Evolutionary conservation across 495 filamentous ascomycete species (phyloP).

Genomic region (Podospora tetraspora): DNA sequence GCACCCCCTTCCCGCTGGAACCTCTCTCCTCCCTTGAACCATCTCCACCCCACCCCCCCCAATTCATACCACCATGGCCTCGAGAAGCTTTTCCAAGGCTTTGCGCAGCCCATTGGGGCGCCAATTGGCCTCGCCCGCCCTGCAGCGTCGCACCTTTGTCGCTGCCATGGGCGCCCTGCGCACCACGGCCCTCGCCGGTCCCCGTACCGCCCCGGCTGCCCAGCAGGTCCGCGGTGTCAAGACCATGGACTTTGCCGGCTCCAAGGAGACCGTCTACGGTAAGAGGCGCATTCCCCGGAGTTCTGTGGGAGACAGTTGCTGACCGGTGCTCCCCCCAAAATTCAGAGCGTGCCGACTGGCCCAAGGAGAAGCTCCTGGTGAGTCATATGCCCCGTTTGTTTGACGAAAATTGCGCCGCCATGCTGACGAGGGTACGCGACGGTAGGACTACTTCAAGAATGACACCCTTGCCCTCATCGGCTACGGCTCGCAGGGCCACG

Average conservation of each 20-base stretch:
- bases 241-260: constrained; percentile 91
- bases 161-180: constrained; percentile 57
- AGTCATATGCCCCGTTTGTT: constrained; percentile 33
- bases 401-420: background rate
- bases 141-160: constrained; percentile 66
- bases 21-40: constrained; percentile 19
- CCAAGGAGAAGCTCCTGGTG: constrained; percentile 90
- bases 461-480: constrained; percentile 98
- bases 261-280: constrained; percentile 90
- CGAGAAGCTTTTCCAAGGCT: constrained; percentile 74
- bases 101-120: constrained; percentile 68
- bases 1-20: constrained; percentile 19
- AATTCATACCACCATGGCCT: constrained; percentile 65
- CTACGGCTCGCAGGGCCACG: constrained; percentile 97
- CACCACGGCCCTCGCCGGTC: constrained; percentile 48
- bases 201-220: constrained; percentile 42
- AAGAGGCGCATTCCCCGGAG: constrained; percentile 32
- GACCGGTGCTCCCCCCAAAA: background rate
- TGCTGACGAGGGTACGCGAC: background rate
- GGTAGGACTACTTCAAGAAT: constrained; percentile 96
- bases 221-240: constrained; percentile 74
- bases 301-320: background rate
- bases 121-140: constrained; percentile 60
- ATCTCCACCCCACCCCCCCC: constrained; percentile 29
- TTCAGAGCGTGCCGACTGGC: constrained; percentile 95